These are phyloP conservation scores for Diplodia mutila DNA, from an alignment of 2,329 filamentous ascomycete species.

Conservation along the genomic window DNA sequence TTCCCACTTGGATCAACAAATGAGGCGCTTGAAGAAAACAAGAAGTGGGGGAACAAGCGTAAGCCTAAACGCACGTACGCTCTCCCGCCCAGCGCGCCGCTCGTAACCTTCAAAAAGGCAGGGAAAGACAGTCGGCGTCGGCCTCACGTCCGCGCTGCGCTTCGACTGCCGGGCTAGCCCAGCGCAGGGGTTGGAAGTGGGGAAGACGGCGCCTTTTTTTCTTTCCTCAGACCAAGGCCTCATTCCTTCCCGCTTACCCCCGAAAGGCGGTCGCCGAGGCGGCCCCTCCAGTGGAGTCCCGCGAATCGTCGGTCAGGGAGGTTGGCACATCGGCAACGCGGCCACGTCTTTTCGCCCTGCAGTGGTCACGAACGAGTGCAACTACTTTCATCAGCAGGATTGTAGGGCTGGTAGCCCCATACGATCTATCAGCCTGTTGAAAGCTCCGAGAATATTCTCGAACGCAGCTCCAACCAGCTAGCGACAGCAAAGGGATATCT, in stretches of 20 bases:
- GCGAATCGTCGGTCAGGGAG: neutral
- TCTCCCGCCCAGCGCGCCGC: neutral
- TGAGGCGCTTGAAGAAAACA: neutral
- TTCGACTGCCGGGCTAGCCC: conserved; percentile 1
- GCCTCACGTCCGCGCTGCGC: neutral
- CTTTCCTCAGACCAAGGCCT: neutral
- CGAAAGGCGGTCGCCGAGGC: conserved; percentile 15
- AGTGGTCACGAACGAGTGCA: too few relatives aligned
- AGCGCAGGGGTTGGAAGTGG: neutral
- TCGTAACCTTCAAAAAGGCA: neutral
- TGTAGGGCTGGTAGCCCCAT: neutral
- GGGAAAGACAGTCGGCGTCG: neutral
- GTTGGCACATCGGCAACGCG: neutral
- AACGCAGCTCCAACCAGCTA: neutral
- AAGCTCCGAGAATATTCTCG: neutral
- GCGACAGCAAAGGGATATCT: too few relatives aligned
- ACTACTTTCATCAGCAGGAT: neutral
- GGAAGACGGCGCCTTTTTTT: neutral
- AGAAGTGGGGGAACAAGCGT: conserved; percentile 8
- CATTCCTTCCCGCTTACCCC: conserved; percentile 18
- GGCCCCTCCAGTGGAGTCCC: neutral
- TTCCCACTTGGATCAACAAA: neutral
- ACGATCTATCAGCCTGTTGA: neutral
- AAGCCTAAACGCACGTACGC: conserved; percentile 8
- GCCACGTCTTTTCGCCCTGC: neutral